These are phyloP conservation scores for Xerocomus minutiporus DNA, from an alignment of 1,284 basidiomycete species.

Conservation along the genomic window DNA sequence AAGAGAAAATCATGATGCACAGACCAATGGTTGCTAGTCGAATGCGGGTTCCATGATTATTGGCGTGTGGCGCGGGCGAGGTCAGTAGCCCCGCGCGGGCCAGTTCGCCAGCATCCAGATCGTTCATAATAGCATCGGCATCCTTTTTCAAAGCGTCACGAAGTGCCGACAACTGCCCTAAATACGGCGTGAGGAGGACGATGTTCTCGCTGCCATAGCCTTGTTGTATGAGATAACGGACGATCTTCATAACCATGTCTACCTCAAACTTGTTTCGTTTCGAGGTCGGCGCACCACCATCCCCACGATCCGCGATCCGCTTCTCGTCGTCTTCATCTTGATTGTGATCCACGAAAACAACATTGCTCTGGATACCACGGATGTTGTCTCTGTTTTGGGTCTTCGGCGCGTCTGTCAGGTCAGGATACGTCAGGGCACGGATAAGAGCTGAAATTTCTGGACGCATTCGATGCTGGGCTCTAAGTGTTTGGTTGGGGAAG, in stretches of 20 bases:
- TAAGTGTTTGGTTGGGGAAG: constrained; percentile 55
- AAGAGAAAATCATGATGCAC: not conserved
- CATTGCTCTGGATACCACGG: constrained; percentile 49
- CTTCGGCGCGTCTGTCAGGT: constrained; percentile 49
- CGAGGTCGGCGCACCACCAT: constrained; percentile 46
- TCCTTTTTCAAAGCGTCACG: constrained; percentile 42
- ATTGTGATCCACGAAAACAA: constrained; percentile 58
- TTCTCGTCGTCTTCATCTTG: constrained; percentile 47
- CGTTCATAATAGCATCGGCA: constrained; percentile 56
- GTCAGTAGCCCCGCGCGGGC: constrained; percentile 15
- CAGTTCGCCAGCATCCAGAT: constrained; percentile 45
- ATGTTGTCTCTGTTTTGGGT: constrained; percentile 48
- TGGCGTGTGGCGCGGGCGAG: constrained; percentile 36
- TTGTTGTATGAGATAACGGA: constrained; percentile 61
- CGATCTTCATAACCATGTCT: constrained; percentile 57
- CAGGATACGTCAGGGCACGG: constrained; percentile 59
- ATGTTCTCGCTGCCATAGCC: constrained; percentile 57
- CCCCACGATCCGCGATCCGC: constrained; percentile 40
- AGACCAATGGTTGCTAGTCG: constrained; percentile 59
- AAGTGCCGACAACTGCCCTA: constrained; percentile 55
- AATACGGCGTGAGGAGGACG: constrained; percentile 63
- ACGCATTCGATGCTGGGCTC: constrained; percentile 64
- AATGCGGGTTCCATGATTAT: constrained; percentile 34
- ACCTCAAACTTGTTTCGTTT: constrained; percentile 59
- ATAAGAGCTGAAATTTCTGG: constrained; percentile 62